Evolutionary conservation across 805 yeast species (phyloP), one percentile per base, ranked within the genome.

Genomic region (Kluyveromyces dobzhanskii): DNA sequence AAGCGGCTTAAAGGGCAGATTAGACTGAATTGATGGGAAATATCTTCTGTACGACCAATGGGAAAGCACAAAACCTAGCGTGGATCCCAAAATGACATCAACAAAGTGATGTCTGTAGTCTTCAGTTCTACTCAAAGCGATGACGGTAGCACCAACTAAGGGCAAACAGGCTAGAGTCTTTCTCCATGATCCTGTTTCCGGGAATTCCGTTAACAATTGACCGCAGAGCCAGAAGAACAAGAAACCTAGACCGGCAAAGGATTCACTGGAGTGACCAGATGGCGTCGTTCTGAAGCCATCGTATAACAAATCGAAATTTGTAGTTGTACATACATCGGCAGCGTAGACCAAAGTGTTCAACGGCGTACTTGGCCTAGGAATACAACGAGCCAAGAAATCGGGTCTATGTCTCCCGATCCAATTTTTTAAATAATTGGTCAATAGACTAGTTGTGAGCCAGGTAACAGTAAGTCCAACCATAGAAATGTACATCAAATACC

Each of bases 101-200:
- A 84, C 66, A 54, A 85, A 86, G 61, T 90, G 97, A 55, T 90
- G 98, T 57, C 97, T 72, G 62, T 88, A 88, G 61, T 90, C 98
- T 51, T 83, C 81, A 1, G 95, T 85, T 51, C 98, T 73, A 29
- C 92, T 77, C 32, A 85, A 60, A 0, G 97, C 97, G 48, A 90
- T 78, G 46, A 80, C 69, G 1, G 73, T 53, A 0, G 97, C 96
- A 5, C 82, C 70, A 4, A 85, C 49, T 1, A 72, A 53, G 2
- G 92, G 92, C n/a, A 70, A 40, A 8, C 64, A 53, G 1, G 78
- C 63, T 3, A 79, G 53, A 2, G 73, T 46, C 32, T 73, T 64
- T 54, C 88, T 73, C 84, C 86, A 79, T 1, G 76, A 67, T 2
- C 88, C 83, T 14, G 70, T 65, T 36, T 59, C 51, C 10, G 69